phyloP scores from a whole-genome alignment of 495 filamentous ascomycete genomes.

The Choiromyces venosus region DNA sequence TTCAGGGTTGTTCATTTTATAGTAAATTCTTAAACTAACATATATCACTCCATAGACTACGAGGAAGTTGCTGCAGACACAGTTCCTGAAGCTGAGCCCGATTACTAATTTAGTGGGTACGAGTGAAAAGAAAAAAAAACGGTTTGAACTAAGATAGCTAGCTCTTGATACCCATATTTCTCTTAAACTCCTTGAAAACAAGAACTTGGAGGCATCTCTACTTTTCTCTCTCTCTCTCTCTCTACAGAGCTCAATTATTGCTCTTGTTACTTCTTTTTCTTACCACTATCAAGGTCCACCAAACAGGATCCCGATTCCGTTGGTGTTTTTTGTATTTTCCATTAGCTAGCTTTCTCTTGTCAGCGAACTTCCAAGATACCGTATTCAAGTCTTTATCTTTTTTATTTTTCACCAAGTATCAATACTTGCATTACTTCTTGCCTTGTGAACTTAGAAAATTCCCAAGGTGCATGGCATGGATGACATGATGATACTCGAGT shows the following conservation, averaged over 20 bases:
- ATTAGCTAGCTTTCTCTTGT: background rate
- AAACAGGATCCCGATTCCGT: background rate
- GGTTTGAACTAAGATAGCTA: background rate
- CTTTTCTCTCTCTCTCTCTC: background rate
- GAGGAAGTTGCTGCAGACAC: slow-evolving; percentile 79
- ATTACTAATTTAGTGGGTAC: slow-evolving; percentile 45
- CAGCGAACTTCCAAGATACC: background rate
- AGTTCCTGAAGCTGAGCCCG: slow-evolving; percentile 50
- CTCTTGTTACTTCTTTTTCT: background rate
- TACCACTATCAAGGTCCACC: background rate
- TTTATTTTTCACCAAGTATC: background rate
- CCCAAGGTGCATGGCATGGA: background rate
- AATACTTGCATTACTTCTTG: background rate
- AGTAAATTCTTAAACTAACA: slow-evolving; percentile 48
- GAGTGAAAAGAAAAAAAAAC: background rate
- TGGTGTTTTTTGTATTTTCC: slow-evolving; percentile 3
- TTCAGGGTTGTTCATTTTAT: background rate
- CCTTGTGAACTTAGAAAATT: background rate
- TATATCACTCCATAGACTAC: slow-evolving; percentile 57
- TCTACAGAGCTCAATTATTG: background rate
- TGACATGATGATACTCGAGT: too few species aligned
- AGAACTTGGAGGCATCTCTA: background rate
- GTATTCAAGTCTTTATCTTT: background rate
- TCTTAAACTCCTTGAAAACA: background rate
- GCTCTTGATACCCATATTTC: background rate